Evolutionary conservation across 2,329 filamentous ascomycete species (phyloP), one percentile per base, ranked within the genome.

Genomic region (Fusarium succisae): DNA sequence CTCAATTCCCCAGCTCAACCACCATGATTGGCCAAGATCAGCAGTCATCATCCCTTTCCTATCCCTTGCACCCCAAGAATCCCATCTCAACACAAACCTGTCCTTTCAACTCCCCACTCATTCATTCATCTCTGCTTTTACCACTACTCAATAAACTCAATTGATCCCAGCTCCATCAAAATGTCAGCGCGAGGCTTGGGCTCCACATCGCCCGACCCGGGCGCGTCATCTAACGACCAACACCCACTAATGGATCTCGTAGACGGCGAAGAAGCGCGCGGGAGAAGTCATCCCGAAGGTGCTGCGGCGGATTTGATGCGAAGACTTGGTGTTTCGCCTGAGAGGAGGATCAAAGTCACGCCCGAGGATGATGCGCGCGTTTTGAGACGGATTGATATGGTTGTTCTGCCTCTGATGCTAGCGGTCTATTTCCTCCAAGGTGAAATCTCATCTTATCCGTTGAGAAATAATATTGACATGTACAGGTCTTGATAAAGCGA

Each of bases 401-500:
- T 72, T 5, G 72, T 77, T 9, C 8, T 77, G 11, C 75, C 75
- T 9, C 45, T 77, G 2, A 77, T 77, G 75, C 45, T 77, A 3
- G 68, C 70, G 4, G 73, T 77, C 0, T 76, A 76, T 11, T 76
- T 76, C 15, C 53, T 76, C 0, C 74, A 76, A 58, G 70, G 73
- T 65, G 6, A 57, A 9, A 56, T 22, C 1, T 14, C 18, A 26
- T 12, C 0, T 37, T 0, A 18, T 14, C 5, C 8, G 1, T 8
- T 8, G 3, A 10, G 32, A 5, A 2, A 18, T 3, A 1, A 8
- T 6, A 35, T 3, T 71, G 14, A 69, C 48, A 30, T 2, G 0
- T 3, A 1, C 3, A 74, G 71, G 71, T 1, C 76, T 81, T 12
- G 79, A 81, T 44, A 81, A 81, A 63, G 79, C 75, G 0, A 79